Evolutionary conservation across 106 monocot genomes (phyloP).

Genomic region (Allium cepa): DNA sequence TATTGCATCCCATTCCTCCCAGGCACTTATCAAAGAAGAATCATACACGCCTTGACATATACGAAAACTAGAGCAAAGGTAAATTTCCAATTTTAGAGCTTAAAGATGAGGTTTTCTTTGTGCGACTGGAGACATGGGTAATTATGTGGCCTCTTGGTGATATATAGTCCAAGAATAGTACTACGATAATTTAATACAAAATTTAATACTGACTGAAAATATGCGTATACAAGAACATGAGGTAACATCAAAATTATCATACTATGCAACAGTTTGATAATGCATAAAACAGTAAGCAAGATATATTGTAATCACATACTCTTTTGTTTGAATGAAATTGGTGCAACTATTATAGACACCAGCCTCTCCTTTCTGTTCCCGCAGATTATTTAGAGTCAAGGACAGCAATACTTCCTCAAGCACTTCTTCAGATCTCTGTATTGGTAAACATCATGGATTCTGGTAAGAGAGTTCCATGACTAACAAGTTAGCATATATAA

Average conservation of each 20-base stretch:
- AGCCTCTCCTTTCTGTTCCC: slow-evolving; percentile 22
- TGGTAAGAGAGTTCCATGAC: neutral
- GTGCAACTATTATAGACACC: slow-evolving; percentile 38
- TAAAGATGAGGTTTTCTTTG: too few species aligned
- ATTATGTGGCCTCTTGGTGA: too few species aligned
- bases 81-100: too few species aligned
- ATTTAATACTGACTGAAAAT: too few species aligned
- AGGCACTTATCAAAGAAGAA: slow-evolving; percentile 49
- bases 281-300: neutral
- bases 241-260: too few species aligned
- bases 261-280: too few species aligned
- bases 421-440: slow-evolving; percentile 89
- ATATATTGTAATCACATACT: slow-evolving; percentile 30
- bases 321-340: slow-evolving; percentile 78
- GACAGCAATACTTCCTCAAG: slow-evolving; percentile 91
- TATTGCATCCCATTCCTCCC: slow-evolving; percentile 88
- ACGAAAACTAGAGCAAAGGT: slow-evolving; percentile 31
- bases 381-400: slow-evolving; percentile 70
- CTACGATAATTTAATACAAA: too few species aligned
- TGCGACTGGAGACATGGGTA: too few species aligned
- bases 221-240: too few species aligned
- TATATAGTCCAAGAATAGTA: too few species aligned
- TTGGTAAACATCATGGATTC: slow-evolving; percentile 7
- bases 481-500: neutral
- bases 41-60: slow-evolving; percentile 80